Conservation (phyloP, 805 yeast genomes). For the Myxozyma lipomycoides region DNA sequence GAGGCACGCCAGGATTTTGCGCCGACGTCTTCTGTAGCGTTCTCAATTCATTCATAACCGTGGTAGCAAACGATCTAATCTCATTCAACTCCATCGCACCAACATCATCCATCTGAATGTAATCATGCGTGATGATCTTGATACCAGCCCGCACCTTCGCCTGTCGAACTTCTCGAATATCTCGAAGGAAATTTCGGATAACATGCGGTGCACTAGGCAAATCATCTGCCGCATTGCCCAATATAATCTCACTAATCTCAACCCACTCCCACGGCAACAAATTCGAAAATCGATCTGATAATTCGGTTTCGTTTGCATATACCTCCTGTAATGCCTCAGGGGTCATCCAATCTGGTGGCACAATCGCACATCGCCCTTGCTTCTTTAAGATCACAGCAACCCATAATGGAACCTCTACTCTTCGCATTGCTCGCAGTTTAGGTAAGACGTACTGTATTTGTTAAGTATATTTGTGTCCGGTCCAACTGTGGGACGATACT, state of each 20-base stretch:
- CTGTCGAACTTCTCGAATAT: constrained; percentile 75
- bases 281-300: constrained; percentile 56
- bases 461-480: not conserved
- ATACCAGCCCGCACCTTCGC: constrained; percentile 80
- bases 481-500: constrained; percentile 33
- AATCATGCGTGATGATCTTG: constrained; percentile 70
- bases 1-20: constrained; percentile 19
- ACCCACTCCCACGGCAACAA: constrained; percentile 84
- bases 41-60: constrained; percentile 74
- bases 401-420: constrained; percentile 79
- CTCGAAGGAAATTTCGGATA: constrained; percentile 69
- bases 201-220: constrained; percentile 67
- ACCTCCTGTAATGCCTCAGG: constrained; percentile 49
- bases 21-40: constrained; percentile 44
- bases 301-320: constrained; percentile 62
- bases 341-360: constrained; percentile 82
- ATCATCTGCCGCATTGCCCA: constrained; percentile 72
- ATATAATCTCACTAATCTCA: constrained; percentile 66
- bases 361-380: constrained; percentile 80
- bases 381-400: constrained; percentile 75
- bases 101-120: constrained; percentile 76
- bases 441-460: constrained; percentile 48
- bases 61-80: constrained; percentile 73
- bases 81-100: constrained; percentile 85
- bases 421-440: constrained; percentile 58